These are phyloP conservation scores for Fusarium newnesense DNA, from an alignment of 2,329 filamentous ascomycete species.

Conservation along the genomic window DNA sequence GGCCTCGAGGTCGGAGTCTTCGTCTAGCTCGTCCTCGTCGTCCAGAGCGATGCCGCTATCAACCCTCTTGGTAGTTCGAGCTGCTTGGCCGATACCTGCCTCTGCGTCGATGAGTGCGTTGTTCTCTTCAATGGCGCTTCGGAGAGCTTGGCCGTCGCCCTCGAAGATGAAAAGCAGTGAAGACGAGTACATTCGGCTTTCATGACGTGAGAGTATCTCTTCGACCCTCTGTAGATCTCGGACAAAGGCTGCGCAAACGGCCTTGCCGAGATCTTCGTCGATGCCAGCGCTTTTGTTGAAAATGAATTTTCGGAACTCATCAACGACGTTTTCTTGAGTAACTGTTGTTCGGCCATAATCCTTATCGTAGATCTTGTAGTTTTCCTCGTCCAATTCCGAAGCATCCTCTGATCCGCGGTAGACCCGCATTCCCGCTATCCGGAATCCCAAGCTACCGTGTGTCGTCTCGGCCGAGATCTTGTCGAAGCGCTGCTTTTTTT, in stretches of 20 bases:
- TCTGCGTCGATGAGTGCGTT: constrained; percentile 61
- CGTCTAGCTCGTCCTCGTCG: constrained; percentile 56
- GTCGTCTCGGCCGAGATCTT: constrained; percentile 69
- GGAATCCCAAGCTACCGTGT: constrained; percentile 68
- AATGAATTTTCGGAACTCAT: constrained; percentile 66
- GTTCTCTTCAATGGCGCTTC: constrained; percentile 64
- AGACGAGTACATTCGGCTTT: constrained; percentile 72
- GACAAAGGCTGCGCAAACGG: constrained; percentile 65
- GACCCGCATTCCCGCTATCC: constrained; percentile 73
- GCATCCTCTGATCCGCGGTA: constrained; percentile 66
- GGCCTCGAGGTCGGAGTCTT: constrained; percentile 61
- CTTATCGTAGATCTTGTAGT: constrained; percentile 71
- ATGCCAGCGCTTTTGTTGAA: constrained; percentile 69
- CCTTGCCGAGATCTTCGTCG: constrained; percentile 65
- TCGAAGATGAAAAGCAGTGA: constrained; percentile 73
- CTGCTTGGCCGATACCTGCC: constrained; percentile 54
- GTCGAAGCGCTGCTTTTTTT: constrained; percentile 70
- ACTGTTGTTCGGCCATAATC: constrained; percentile 67
- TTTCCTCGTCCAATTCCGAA: constrained; percentile 62
- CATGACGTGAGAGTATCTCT: constrained; percentile 63
- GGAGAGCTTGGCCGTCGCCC: constrained; percentile 67
- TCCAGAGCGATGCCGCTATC: constrained; percentile 66
- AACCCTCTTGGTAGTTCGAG: constrained; percentile 57
- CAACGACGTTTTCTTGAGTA: constrained; percentile 63
- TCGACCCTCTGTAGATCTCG: constrained; percentile 64